Evolutionary conservation across 352 stramenopile genomes (phyloP).

Genomic region (Thraustochytrium striatum): DNA sequence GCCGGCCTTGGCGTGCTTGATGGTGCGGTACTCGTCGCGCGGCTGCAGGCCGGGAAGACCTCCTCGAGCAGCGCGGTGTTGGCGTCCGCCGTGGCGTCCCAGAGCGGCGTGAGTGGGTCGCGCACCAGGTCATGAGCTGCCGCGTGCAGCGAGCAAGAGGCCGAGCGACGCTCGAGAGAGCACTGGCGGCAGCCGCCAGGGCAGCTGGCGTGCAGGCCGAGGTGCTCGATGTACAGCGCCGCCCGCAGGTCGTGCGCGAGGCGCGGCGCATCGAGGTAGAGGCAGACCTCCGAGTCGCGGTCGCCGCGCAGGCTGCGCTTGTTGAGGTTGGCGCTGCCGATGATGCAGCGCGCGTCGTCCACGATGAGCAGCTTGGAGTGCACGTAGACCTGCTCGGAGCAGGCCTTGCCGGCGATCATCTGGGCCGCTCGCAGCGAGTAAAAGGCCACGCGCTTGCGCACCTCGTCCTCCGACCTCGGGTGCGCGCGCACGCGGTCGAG

Average conservation of each 20-base stretch:
- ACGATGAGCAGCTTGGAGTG: slow-evolving; percentile 72
- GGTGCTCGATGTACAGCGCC: slow-evolving; percentile 18
- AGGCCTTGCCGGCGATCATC: slow-evolving; percentile 57
- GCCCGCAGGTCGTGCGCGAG: slow-evolving; percentile 10
- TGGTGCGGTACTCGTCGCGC: slow-evolving; percentile 3
- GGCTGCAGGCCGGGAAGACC: background rate
- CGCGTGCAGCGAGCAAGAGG: too few species aligned
- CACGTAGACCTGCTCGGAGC: slow-evolving; percentile 48
- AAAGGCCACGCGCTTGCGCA: slow-evolving; percentile 72
- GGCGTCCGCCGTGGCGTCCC: background rate
- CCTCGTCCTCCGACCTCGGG: slow-evolving; percentile 63
- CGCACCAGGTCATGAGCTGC: too few species aligned
- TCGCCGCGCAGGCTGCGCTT: slow-evolving; percentile 86
- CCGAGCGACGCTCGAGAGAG: background rate
- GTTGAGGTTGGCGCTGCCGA: slow-evolving; percentile 91
- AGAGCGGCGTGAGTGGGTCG: background rate
- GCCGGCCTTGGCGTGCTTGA: background rate
- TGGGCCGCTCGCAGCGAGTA: slow-evolving; percentile 74
- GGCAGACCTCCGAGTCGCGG: slow-evolving; percentile 62
- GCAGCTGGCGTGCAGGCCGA: background rate
- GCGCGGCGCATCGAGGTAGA: background rate
- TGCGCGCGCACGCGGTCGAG: slow-evolving; percentile 68
- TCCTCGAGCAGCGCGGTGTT: slow-evolving; percentile 9
- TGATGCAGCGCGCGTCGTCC: slow-evolving; percentile 80
- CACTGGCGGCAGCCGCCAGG: background rate